Evolutionary conservation across 371 early-diverging fungal genomes (phyloP), one percentile per base, ranked within the genome.

Genomic region (Basidiobolus meristosporus): DNA sequence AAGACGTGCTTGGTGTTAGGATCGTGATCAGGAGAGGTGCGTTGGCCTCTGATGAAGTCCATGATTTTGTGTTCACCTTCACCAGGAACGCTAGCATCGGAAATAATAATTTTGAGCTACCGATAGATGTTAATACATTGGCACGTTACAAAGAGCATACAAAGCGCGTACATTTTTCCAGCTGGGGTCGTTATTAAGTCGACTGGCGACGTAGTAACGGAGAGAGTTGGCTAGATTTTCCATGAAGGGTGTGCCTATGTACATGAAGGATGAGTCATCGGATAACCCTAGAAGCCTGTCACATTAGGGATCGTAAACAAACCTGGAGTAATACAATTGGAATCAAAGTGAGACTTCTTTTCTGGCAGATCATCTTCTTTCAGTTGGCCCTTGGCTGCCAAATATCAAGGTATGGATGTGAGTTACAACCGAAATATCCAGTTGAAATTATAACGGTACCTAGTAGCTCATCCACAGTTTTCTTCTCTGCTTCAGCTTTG

Each of bases 41-140:
- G 69, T 48, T 89, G 85, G 2, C 73, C 68, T 22, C 99, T 78
- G 48, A 99, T 89, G 50, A 78, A 98, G 57, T 89, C 87, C 91
- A 98, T 95, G 50, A 99, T 92, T 60, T 99, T 99, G 59, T 99
- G 99, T 60, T 99, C 99, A 47, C 99, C 99, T 70, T 99, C 99
- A 46, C 99, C 99, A 12, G 98, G 95, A 4, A 95, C 96, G 22
- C 82, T 83, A 31, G 87, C 88, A 49, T 90, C 95, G 2, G 92
- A 91, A 18, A 98, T 67, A 41, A 99, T 81, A 12, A 95, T 78
- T 53, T 89, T 83, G 15, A 86, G 53, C 76, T 82, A 53, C 2
- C 32, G 20, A 6, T 43, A 30, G 39, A 47, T 19, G 39, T n/a
- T 11, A 33, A 36, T n/a, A 20, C 18, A 5, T 34, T 17, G n/a